Percentiles rank a stretch among this genome's conserved stretches.
phyloP scores from a whole-genome alignment of 2,329 filamentous ascomycete genomes.

The Paecilomyces formosus region DNA sequence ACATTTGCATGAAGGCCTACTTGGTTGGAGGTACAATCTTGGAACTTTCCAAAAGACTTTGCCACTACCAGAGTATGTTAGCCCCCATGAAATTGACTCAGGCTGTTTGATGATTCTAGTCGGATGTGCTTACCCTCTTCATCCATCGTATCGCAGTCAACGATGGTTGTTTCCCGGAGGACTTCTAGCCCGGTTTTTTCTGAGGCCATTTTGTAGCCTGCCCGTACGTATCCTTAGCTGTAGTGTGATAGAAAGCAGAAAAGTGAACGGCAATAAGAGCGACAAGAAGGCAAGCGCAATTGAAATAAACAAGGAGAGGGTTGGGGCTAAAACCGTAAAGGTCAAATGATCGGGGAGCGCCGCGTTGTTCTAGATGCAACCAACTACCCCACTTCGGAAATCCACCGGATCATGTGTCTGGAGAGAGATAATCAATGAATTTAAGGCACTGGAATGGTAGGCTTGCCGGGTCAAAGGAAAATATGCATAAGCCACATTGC shows the following conservation, averaged over 20 bases:
- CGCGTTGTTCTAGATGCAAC: neutral
- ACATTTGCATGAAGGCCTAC: slow-evolving; percentile 17
- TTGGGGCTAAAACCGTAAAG: neutral
- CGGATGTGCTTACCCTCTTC: slow-evolving; percentile 31
- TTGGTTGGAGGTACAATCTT: slow-evolving; percentile 50
- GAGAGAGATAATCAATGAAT: neutral
- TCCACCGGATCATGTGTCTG: neutral
- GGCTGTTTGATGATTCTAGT: neutral
- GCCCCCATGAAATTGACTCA: neutral
- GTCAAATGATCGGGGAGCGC: neutral
- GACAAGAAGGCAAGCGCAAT: neutral
- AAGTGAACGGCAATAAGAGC: neutral
- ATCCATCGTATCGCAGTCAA: slow-evolving; percentile 49
- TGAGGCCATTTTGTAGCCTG: slow-evolving; percentile 10
- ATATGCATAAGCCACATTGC: neutral
- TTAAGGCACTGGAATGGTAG: neutral
- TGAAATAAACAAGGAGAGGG: neutral
- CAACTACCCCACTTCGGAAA: neutral
- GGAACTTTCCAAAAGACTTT: slow-evolving; percentile 40
- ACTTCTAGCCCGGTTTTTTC: slow-evolving; percentile 29
- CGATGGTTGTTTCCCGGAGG: slow-evolving; percentile 36
- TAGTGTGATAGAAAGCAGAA: neutral
- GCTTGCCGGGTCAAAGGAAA: neutral
- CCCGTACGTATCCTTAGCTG: neutral
- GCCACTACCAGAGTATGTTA: slow-evolving; percentile 29